Conservation (phyloP, 768 basidiomycete genomes). For the Jaapia argillacea region DNA sequence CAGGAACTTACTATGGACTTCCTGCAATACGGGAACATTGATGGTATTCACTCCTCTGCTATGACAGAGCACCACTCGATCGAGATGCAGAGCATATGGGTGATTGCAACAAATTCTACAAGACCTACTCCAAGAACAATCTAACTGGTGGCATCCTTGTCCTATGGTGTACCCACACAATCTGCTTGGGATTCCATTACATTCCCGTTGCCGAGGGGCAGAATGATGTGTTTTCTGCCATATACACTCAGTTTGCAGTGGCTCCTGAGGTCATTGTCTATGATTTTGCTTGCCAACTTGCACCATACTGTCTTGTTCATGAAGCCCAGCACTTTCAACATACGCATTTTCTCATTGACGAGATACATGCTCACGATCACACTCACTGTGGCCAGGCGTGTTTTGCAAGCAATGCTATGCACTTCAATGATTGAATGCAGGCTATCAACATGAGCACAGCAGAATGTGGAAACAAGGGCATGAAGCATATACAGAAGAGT, state of each 20-base stretch:
- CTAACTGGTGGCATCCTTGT: conserved; percentile 8
- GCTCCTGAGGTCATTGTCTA: conserved; percentile 21
- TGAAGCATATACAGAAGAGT: conserved; percentile 17
- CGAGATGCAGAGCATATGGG: conserved; percentile 7
- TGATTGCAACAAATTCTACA: conserved; percentile 20
- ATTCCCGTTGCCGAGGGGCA: conserved; percentile 26
- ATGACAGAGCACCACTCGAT: conserved; percentile 11
- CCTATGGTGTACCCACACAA: conserved; percentile 7
- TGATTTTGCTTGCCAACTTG: conserved; percentile 23
- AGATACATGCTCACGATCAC: conserved; percentile 23
- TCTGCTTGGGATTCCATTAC: conserved; percentile 9
- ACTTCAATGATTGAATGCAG: conserved; percentile 15
- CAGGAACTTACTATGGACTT: conserved; percentile 21
- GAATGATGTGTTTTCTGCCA: conserved; percentile 29
- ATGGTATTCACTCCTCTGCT: conserved; percentile 15
- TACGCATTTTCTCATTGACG: conserved; percentile 25
- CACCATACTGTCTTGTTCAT: conserved; percentile 21
- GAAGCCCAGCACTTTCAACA: conserved; percentile 21
- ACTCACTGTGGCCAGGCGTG: conserved; percentile 22
- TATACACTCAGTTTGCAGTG: conserved; percentile 21
- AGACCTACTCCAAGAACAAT: conserved; percentile 14
- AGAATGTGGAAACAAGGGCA: conserved; percentile 23
- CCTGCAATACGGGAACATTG: conserved; percentile 20
- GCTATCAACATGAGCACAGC: conserved; percentile 24
- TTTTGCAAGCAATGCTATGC: conserved; percentile 17